These are phyloP conservation scores for Aspergillus spinulosporus DNA, from an alignment of 2,329 filamentous ascomycete species.

Conservation along the genomic window DNA sequence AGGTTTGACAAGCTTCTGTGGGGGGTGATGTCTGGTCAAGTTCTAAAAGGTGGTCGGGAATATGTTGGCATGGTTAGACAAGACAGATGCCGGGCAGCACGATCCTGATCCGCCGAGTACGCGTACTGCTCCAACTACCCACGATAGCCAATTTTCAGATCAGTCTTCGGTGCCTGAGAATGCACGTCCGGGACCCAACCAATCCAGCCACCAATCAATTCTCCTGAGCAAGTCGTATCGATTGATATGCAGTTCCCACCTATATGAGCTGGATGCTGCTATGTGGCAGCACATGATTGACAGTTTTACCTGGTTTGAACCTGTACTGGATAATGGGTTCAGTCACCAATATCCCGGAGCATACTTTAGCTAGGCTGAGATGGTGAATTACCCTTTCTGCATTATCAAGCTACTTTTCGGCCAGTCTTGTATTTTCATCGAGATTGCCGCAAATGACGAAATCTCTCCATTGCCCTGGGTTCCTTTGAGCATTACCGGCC, in stretches of 20 bases:
- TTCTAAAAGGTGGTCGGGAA: background rate
- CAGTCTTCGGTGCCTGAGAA: background rate
- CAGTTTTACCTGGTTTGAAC: constrained; percentile 11
- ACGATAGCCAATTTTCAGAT: background rate
- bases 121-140: background rate
- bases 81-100: background rate
- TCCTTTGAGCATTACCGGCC: too few relatives aligned
- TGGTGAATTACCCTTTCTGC: too few relatives aligned
- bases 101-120: background rate
- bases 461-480: too few relatives aligned
- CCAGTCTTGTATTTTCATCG: too few relatives aligned
- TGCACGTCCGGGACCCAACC: background rate
- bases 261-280: background rate
- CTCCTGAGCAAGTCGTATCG: background rate
- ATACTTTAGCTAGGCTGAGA: too few relatives aligned
- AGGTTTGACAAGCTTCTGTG: background rate
- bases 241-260: background rate
- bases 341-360: background rate
- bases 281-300: constrained; percentile 12
- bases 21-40: constrained; percentile 1
- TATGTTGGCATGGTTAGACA: constrained; percentile 16
- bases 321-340: background rate
- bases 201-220: background rate
- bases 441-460: too few relatives aligned
- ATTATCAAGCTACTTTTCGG: too few relatives aligned